Evolutionary conservation across 306 rosid species (phyloP), one percentile per base, ranked within the genome.

Genomic region (Potentilla sterilis): DNA sequence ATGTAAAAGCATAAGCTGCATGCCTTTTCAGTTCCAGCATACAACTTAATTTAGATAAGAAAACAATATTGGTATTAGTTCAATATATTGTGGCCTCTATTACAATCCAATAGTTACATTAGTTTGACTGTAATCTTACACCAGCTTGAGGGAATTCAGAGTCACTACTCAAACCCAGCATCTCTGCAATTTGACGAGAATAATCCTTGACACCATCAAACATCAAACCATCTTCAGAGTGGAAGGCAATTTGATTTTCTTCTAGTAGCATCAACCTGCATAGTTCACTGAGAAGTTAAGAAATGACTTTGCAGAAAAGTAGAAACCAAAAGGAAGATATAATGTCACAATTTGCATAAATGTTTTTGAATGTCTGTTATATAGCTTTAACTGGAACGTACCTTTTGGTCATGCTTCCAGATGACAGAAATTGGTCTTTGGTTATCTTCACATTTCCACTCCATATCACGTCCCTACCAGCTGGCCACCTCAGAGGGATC

Each of bases 351-450:
- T 34, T 32, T 61, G 37, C 35, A 74, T 6, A 32, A 8, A 43
- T 59, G 58, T 19, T 43, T 43, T 21, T 58, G 43, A 37, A 18
- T 43, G 11, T 41, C 19, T 43, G 43, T 19, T 18, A 28, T 32
- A 59, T 24, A 44, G 57, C 70, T 41, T 15, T 11, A 74, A 61
- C 35, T 6, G 35, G 15, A 21, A 79, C 73, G 75, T 77, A 96
- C 99, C 99, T 96, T 83, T 96, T 96, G 80, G 99, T 96, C 93
- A 93, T 90, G 88, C 96, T 96, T 77, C 99, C 99, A 49, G 99
- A 96, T 0, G 99, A 90, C 85, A 96, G 98, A 85, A 92, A 93
- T 75, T 96, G 99, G 68, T 96, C 99, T 82, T 88, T 96, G 82
- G 93, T 92, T 71, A 96, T 84, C 92, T 92, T 96, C 82, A 96